Evolutionary conservation across 805 yeast genomes (phyloP).

Genomic region (Cyberlindnera americana): DNA sequence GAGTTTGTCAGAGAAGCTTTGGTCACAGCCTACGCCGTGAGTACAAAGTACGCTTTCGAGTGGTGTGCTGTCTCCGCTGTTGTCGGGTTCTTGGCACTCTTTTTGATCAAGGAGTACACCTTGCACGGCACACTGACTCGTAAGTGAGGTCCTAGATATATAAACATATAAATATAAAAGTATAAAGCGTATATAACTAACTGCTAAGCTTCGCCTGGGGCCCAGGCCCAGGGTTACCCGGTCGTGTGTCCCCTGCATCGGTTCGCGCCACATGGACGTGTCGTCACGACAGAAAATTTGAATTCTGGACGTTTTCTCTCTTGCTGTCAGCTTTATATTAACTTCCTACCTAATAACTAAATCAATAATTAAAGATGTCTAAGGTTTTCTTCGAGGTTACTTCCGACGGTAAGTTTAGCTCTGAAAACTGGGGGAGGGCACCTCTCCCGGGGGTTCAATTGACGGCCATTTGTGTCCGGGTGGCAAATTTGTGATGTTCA

Average conservation of each 20-base stretch:
- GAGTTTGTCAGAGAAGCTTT: constrained; percentile 43
- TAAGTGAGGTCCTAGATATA: constrained; percentile 5
- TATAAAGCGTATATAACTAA: background rate
- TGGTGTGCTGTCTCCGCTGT: constrained; percentile 39
- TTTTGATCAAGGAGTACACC: constrained; percentile 54
- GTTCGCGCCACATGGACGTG: too few species aligned
- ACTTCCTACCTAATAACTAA: background rate
- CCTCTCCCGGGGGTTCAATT: too few species aligned
- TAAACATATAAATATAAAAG: background rate
- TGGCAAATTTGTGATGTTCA: too few species aligned
- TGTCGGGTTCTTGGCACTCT: constrained; percentile 39
- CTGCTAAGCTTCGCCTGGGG: too few species aligned
- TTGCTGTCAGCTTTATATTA: background rate
- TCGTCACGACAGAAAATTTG: too few species aligned
- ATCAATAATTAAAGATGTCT: constrained; percentile 42
- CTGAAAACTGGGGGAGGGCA: too few species aligned
- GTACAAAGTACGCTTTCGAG: constrained; percentile 50
- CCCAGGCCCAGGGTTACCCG: too few species aligned
- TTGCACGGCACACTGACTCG: constrained; percentile 52
- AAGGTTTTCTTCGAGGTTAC: constrained; percentile 80
- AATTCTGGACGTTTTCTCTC: too few species aligned
- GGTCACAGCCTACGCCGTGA: constrained; percentile 46
- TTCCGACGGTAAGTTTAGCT: constrained; percentile 53
- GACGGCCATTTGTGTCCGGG: constrained; percentile 1
- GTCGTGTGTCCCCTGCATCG: background rate